Base-by-base conservation (phyloP, 345 rosid species). In the Gossypium longicalyx region DNA sequence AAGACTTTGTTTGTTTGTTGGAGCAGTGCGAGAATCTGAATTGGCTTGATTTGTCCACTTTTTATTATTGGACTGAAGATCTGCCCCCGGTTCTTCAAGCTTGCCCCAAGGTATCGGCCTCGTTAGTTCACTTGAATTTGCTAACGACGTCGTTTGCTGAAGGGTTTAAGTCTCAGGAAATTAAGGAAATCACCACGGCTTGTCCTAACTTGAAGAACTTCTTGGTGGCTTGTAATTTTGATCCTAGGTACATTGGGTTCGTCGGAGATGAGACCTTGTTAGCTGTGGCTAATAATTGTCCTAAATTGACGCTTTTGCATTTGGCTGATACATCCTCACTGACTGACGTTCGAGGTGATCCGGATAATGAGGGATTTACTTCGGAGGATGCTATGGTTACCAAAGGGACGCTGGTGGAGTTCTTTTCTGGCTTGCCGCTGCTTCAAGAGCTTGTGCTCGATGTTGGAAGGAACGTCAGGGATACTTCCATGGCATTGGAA, bases 11-110 rank as follows among this genome's bases (percentile, higher is more conserved):
- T 2, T 82, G 86, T 1, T 59, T 93, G 27, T 86, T 93, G 73
- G 82, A 83, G 72, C 85, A 84, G 72, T 90, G 94, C 76, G 71
- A 20, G 17, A 73, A 44, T 7, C 83, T 95, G 2, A 72, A 71
- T 8, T 83, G 80, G 5, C 73, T 95, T 1, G 97, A 90, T 78
- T 86, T 93, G 57, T 93, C 99, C 9, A 76, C 41, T 41, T 95
- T 95, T 72, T 95, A 91, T 71, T 89, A 87, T 89, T 95, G 93
- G 97, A 87, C 97, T 1, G 99, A 95, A 71, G 98, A 95, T 66
- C 79, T 95, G 4, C 96, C 97, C 38, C 93, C 94, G 29, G 97
- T 84, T 44, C 88, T 95, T 43, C 88, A 79, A 65, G 80, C 77
- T 1, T 82, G 78, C 67, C 85, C 93, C 8, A 69, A 72, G 3